Evolutionary conservation across 805 yeast genomes (phyloP).

Genomic region (Saccharomycopsis fibuligera): DNA sequence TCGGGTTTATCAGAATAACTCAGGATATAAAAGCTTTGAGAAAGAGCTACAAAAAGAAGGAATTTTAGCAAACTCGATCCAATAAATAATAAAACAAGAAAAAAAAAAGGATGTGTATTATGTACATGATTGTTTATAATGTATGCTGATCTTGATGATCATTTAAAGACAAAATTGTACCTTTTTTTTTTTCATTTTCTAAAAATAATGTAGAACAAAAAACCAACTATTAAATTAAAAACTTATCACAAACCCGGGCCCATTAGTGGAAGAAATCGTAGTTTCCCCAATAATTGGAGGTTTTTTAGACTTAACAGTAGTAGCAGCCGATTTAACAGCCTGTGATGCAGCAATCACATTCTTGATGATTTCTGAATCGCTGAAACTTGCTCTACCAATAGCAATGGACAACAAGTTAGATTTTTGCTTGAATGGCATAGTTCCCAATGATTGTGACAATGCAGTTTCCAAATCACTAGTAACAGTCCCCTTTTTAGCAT

Average conservation of each 20-base stretch:
- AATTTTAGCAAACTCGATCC: not conserved
- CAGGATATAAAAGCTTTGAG: slow-evolving; percentile 29
- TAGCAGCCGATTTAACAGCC: slow-evolving; percentile 49
- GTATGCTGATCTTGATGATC: no score
- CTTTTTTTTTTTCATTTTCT: not conserved
- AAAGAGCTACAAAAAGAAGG: not conserved
- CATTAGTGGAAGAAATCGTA: slow-evolving; percentile 59
- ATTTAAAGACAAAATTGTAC: no score
- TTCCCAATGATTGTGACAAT: slow-evolving; percentile 53
- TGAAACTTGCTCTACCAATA: slow-evolving; percentile 70
- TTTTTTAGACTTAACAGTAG: slow-evolving; percentile 55
- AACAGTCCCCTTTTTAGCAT: slow-evolving; percentile 80
- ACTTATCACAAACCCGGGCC: slow-evolving; percentile 73
- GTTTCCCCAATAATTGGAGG: slow-evolving; percentile 69
- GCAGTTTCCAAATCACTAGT: slow-evolving; percentile 52
- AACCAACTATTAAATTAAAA: no score
- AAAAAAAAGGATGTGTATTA: no score
- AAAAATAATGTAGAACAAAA: no score
- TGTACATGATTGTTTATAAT: no score
- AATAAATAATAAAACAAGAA: no score
- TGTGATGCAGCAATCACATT: slow-evolving; percentile 64
- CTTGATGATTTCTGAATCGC: slow-evolving; percentile 66
- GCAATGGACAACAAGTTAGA: slow-evolving; percentile 55
- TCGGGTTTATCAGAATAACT: slow-evolving; percentile 44
- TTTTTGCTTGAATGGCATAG: slow-evolving; percentile 73